Conservation (phyloP, 192 early-diverging fungal species). For the Backusella macrospora region DNA sequence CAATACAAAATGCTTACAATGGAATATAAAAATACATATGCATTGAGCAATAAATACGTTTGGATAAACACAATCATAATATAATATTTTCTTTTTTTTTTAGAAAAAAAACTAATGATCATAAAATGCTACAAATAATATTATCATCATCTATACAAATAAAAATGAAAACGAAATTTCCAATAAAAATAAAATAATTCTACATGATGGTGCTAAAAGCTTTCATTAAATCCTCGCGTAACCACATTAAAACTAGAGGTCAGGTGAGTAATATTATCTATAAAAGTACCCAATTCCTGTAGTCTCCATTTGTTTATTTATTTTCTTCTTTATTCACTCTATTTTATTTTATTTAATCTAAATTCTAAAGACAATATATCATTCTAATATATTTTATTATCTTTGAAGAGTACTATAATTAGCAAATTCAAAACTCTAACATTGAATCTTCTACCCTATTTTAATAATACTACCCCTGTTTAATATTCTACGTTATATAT, state of each 20-base stretch:
- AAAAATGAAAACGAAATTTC: background rate
- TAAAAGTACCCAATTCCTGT: background rate
- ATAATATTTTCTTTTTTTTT: background rate
- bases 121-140: background rate
- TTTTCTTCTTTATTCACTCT: background rate
- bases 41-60: background rate
- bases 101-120: background rate
- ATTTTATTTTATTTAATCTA: background rate
- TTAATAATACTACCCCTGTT: background rate
- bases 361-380: background rate
- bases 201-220: background rate
- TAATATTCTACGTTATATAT: background rate
- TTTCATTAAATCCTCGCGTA: background rate
- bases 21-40: background rate
- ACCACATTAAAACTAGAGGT: background rate
- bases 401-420: background rate
- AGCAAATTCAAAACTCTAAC: background rate
- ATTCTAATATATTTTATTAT: constrained; percentile 4
- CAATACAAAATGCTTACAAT: background rate
- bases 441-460: background rate
- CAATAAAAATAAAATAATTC: background rate
- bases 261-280: background rate
- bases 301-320: background rate
- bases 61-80: background rate
- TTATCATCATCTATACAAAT: background rate